phyloP scores from a whole-genome alignment of 345 rosid genomes.

The Linum lewisii region DNA sequence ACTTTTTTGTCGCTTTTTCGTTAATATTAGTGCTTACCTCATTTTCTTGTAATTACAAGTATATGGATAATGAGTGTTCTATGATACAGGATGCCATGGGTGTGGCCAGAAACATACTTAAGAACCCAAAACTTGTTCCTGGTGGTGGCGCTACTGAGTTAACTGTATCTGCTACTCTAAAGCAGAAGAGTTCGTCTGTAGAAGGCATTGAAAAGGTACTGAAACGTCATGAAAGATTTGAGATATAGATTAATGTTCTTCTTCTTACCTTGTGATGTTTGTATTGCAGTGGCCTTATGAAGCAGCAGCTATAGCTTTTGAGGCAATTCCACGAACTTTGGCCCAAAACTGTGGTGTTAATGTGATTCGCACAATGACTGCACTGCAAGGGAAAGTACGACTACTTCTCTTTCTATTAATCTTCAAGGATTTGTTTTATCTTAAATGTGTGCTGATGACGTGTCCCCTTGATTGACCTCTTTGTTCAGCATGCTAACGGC shows the following conservation, averaged over 20 bases:
- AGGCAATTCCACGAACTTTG: constrained; percentile 87
- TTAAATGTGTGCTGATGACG: background rate
- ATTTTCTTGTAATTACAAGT: no score
- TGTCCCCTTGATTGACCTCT: constrained; percentile 7
- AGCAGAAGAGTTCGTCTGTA: constrained; percentile 82
- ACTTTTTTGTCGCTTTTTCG: background rate
- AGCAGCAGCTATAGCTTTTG: constrained; percentile 95
- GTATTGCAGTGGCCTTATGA: constrained; percentile 85
- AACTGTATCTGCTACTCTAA: constrained; percentile 84
- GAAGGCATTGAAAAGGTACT: constrained; percentile 93
- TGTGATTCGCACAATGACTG: constrained; percentile 70
- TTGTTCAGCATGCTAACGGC: constrained; percentile 78
- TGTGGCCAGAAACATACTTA: constrained; percentile 89
- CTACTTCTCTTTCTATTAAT: background rate
- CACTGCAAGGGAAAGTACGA: constrained; percentile 80
- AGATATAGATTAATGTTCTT: background rate
- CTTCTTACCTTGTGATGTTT: constrained; percentile 8
- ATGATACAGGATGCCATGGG: constrained; percentile 82
- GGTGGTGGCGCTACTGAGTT: constrained; percentile 95
- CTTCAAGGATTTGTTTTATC: background rate
- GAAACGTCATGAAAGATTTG: background rate
- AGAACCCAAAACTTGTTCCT: constrained; percentile 89
- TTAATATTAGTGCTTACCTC: no score
- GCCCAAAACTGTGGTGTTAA: constrained; percentile 81
- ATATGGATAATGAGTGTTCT: background rate